Base-by-base conservation (phyloP, 805 yeast genomes). In the Yarrowia porcina region DNA sequence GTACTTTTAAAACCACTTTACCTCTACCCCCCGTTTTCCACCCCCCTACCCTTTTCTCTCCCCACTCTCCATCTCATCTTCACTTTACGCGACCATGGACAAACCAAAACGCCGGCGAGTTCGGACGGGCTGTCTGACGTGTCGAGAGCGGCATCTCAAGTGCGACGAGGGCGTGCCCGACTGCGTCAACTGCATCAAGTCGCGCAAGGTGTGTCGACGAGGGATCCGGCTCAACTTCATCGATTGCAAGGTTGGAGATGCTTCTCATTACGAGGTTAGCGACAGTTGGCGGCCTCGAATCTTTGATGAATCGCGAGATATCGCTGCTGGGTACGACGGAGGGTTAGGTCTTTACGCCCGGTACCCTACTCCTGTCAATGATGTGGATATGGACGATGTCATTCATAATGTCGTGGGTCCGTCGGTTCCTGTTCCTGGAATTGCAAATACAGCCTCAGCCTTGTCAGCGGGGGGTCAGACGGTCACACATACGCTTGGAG, bases 131-230 rank as follows among this genome's bases (percentile, higher is more conserved):
- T 61, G 65, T 42, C 50, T 64, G 42, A 64, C 65, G 35, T 64
- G 65, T 17, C 64, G 65, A 7, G 65, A 64, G 12, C 60, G 65
- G 1, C 65, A 64, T 32, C 49, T 64, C 49, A 64, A 64, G 42
- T 64, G 65, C 28, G 65, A 64, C 32, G 64, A 64, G 30, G 57
- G 59, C 13, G 23, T 61, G 11, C 64, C 62, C 4, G 63, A 30
- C 20, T 47, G 49, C n/a, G 38, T 61, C 52, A 64, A 64, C 38
- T 64, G 65, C 54, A 61, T 47, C 42, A 61, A 61, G 39, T 61
- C 64, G 12, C 42, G 54, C 15, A 36, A 63, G 15, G 54, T 44
- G 33, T 64, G 65, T 38, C 64, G 64, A 12, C 63, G 65, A 17
- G 65, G 65, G 2, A 38, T 64, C 15, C 35, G 56, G n/a, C 65